Evolutionary conservation across 768 basidiomycete genomes (phyloP).

Genomic region (Tephrocybe sp.): DNA sequence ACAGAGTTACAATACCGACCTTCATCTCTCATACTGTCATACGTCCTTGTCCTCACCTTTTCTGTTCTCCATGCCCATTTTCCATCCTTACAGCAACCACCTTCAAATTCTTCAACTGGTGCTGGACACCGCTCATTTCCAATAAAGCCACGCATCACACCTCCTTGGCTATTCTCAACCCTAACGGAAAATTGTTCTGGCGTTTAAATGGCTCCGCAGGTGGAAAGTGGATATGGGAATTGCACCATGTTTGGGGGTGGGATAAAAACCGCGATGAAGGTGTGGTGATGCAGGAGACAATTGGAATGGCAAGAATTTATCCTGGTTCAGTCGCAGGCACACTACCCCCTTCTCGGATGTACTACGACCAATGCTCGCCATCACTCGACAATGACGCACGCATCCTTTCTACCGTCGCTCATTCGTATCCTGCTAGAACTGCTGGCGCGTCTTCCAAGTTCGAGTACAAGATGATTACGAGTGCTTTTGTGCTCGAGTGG

Average conservation of each 20-base stretch:
- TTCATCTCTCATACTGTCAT: slow-evolving; percentile 82
- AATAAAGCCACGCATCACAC: slow-evolving; percentile 76
- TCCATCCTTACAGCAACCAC: slow-evolving; percentile 60
- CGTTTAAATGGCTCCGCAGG: slow-evolving; percentile 70
- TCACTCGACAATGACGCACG: slow-evolving; percentile 83
- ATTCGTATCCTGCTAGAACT: slow-evolving; percentile 90
- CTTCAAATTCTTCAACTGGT: slow-evolving; percentile 91
- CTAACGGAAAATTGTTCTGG: slow-evolving; percentile 65
- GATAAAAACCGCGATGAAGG: slow-evolving; percentile 62
- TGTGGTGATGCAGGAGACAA: slow-evolving; percentile 80
- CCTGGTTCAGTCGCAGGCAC: slow-evolving; percentile 80
- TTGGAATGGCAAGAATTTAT: slow-evolving; percentile 98
- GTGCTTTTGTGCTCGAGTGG: slow-evolving; percentile 69
- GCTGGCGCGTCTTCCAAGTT: slow-evolving; percentile 79
- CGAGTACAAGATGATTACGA: slow-evolving; percentile 77
- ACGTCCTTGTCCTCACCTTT: slow-evolving; percentile 29
- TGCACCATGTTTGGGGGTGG: slow-evolving; percentile 95
- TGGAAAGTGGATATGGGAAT: slow-evolving; percentile 82
- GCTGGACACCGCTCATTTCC: slow-evolving; percentile 90
- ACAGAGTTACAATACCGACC: slow-evolving; percentile 93
- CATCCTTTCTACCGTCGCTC: slow-evolving; percentile 74
- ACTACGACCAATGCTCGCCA: slow-evolving; percentile 59
- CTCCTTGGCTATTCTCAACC: slow-evolving; percentile 58
- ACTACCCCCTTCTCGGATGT: slow-evolving; percentile 53
- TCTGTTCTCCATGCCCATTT: background rate